These are phyloP conservation scores for Phytomonas francai DNA, from an alignment of 208 protist species.

Conservation along the genomic window DNA sequence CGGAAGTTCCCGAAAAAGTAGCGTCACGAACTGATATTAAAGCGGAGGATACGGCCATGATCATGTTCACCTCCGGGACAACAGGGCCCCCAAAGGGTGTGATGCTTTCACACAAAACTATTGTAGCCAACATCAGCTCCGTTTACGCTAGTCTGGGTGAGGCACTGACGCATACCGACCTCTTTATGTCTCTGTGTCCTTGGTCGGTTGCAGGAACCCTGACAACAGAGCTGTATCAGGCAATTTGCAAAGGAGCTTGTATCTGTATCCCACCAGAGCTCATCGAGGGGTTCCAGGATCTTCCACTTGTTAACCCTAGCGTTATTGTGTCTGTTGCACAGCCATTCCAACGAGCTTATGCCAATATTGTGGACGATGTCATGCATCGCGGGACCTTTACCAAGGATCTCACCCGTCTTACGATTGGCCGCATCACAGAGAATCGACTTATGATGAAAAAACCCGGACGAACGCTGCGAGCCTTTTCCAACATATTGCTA, in stretches of 20 bases:
- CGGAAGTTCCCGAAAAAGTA: constrained; percentile 67
- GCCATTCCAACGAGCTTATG: constrained; percentile 81
- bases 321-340: constrained; percentile 78
- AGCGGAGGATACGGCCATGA: constrained; percentile 88
- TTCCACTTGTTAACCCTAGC: constrained; percentile 78
- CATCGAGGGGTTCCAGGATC: constrained; percentile 83
- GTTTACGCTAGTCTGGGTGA: constrained; percentile 77
- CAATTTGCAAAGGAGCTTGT: constrained; percentile 78
- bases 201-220: constrained; percentile 84
- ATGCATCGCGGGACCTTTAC: constrained; percentile 72
- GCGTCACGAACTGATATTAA: constrained; percentile 52
- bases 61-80: constrained; percentile 87
- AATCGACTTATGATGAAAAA: constrained; percentile 84
- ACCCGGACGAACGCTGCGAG: constrained; percentile 59
- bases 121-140: constrained; percentile 87
- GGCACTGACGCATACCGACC: constrained; percentile 74
- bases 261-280: constrained; percentile 83
- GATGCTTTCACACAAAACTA: constrained; percentile 89
- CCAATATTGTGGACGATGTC: constrained; percentile 86
- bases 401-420: constrained; percentile 78
- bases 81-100: constrained; percentile 93
- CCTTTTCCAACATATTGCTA: constrained; percentile 62
- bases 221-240: constrained; percentile 79
- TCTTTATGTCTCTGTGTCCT: constrained; percentile 89
- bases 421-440: constrained; percentile 81